A percentile compares a stretch with the other conserved stretches of the same genome.
phyloP scores from a whole-genome alignment of 441 rosid genomes.

The Populus hybrid region DNA sequence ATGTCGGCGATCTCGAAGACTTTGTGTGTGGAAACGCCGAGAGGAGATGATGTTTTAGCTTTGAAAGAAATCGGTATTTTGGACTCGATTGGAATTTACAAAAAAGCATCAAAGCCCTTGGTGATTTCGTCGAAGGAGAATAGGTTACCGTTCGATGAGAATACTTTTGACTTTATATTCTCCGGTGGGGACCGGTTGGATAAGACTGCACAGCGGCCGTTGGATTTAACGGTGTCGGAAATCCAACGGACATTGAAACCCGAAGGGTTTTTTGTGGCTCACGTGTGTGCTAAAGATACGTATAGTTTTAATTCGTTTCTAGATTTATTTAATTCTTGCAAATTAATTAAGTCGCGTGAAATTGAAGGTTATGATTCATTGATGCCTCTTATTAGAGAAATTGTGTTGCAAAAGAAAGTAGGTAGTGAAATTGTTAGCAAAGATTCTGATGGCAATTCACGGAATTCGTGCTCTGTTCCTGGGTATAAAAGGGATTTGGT shows the following conservation, averaged over 20 bases:
- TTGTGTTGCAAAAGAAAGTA: constrained; percentile 52
- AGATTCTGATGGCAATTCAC: constrained; percentile 24
- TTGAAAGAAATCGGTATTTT: constrained; percentile 73
- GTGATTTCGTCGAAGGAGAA: constrained; percentile 56
- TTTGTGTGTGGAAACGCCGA: constrained; percentile 63
- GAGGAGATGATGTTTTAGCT: constrained; percentile 73
- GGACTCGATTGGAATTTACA: constrained; percentile 66
- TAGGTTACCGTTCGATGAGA: constrained; percentile 48
- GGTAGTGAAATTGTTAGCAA: constrained; percentile 20
- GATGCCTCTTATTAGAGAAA: constrained; percentile 57
- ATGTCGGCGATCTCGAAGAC: constrained; percentile 62
- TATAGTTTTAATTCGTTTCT: constrained; percentile 93
- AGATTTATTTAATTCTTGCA: constrained; percentile 82
- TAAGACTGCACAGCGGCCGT: constrained; percentile 41
- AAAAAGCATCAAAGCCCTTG: constrained; percentile 70
- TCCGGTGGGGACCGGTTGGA: constrained; percentile 69
- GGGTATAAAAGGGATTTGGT: constrained; percentile 60
- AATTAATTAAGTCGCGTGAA: constrained; percentile 54
- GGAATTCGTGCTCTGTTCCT: constrained; percentile 55
- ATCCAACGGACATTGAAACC: constrained; percentile 75
- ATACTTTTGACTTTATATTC: constrained; percentile 77
- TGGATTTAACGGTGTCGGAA: constrained; percentile 66
- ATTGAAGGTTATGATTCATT: constrained; percentile 62
- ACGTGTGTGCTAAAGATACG: constrained; percentile 75
- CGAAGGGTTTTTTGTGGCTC: constrained; percentile 78